Base-by-base conservation (phyloP, 2,329 filamentous ascomycete species). In the Fusarium sacchari region DNA sequence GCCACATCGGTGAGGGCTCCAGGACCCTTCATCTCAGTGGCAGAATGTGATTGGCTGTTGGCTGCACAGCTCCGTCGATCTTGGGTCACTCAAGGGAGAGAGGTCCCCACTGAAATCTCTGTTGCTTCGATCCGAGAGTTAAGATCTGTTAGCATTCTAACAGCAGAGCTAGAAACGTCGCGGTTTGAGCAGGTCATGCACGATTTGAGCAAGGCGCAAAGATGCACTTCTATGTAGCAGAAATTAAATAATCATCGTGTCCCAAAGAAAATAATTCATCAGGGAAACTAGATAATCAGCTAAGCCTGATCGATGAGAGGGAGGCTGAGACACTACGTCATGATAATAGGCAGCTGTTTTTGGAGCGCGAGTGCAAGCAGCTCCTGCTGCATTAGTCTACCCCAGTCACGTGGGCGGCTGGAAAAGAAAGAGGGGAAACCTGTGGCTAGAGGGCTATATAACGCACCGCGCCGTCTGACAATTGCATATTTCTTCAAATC, bases 401-500 rank as follows among this genome's bases (percentile, higher is more conserved):
- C 50, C 50, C 50, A 58, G 56, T 58, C 40, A 58, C 56, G 56
- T 58, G 56, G 40, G 32, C 55, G 5, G 40, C 50, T 39, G 24
- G 37, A 44, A 36, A 50, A 26, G 30, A 57, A 57, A 57, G 56
- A 58, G 56, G 56, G 56, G 56, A 50, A 58, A 58, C 32, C 8
- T 58, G 56, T 58, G 56, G 56, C 56, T 58, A 30, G 56, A 58
- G 56, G 56, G 56, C 55, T 58, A 58, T 58, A 58, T 36, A 58
- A 58, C 56, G 43, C 55, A 49, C 40, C 15, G 32, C 24, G 22
- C 56, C 24, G 32, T 36, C 56, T 37, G 56, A 49, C 56, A 34
- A 46, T 44, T 57, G 28, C 39, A 50, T 34, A 36, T 28, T 37
- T 7, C 34, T 50, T n/a, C 32, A 58, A 47, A 58, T 36, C 42